phyloP scores from a whole-genome alignment of 1,284 basidiomycete genomes.

The Microbotryum lychnidis-dioicae region DNA sequence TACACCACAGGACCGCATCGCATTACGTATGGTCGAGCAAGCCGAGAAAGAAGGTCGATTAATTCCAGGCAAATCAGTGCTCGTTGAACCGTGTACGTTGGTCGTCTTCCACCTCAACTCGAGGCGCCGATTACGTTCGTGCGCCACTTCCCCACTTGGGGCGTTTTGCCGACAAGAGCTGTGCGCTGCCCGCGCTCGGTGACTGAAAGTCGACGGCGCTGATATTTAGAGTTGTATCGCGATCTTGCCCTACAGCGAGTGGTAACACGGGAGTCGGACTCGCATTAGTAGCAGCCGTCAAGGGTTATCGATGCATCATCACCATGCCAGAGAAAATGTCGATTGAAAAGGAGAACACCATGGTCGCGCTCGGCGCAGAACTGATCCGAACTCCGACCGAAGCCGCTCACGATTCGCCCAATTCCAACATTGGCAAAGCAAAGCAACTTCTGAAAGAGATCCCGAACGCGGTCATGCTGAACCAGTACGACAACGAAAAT shows the following conservation, averaged over 20 bases:
- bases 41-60: constrained; percentile 82
- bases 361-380: constrained; percentile 80
- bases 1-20: constrained; percentile 45
- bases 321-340: constrained; percentile 97
- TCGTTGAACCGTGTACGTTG: constrained; percentile 66
- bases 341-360: constrained; percentile 83
- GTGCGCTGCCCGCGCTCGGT: no score
- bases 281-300: constrained; percentile 82
- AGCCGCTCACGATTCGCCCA: constrained; percentile 73
- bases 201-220: no score
- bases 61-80: constrained; percentile 77
- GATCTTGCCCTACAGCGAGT: constrained; percentile 12
- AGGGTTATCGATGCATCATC: constrained; percentile 73
- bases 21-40: constrained; percentile 77
- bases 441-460: constrained; percentile 67
- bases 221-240: not conserved
- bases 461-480: constrained; percentile 77
- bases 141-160: not conserved
- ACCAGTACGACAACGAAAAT: constrained; percentile 67
- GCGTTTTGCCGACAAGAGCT: not conserved
- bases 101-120: not conserved
- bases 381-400: constrained; percentile 90
- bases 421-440: constrained; percentile 79
- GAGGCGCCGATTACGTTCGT: not conserved
- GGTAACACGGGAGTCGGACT: constrained; percentile 67